Conservation (phyloP, 2,329 filamentous ascomycete species). For the Trichocomaceae sp. region DNA sequence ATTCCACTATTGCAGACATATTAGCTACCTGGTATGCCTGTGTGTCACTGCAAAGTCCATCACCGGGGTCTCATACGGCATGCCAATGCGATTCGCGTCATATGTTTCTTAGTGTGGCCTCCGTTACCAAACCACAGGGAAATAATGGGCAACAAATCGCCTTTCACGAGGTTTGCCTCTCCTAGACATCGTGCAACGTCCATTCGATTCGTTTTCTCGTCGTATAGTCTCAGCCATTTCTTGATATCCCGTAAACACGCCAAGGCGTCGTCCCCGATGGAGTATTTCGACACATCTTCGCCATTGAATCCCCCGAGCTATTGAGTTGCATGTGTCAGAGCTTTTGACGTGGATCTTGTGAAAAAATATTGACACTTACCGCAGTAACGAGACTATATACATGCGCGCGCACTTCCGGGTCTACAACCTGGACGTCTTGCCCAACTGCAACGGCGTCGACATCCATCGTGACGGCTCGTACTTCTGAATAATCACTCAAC, state of each 20-base stretch:
- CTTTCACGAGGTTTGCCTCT: constrained; percentile 84
- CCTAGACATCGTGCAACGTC: constrained; percentile 90
- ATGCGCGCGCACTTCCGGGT: constrained; percentile 87
- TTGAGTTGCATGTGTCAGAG: constrained; percentile 15
- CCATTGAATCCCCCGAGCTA: constrained; percentile 78
- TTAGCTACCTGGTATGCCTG: constrained; percentile 7
- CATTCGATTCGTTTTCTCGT: constrained; percentile 86
- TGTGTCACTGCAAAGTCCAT: neutral
- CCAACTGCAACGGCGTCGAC: constrained; percentile 32
- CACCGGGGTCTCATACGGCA: constrained; percentile 48
- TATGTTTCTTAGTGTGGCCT: constrained; percentile 64
- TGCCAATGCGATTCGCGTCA: constrained; percentile 71
- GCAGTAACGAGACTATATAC: constrained; percentile 91
- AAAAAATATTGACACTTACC: constrained; percentile 48
- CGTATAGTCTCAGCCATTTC: constrained; percentile 90
- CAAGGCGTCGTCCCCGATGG: constrained; percentile 86
- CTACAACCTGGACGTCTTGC: constrained; percentile 57
- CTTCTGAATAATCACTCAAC: constrained; percentile 15
- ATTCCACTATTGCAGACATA: constrained; percentile 54
- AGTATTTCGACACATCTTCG: constrained; percentile 74
- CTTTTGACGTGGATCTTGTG: neutral
- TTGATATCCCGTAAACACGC: constrained; percentile 89
- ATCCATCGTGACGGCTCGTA: constrained; percentile 30
- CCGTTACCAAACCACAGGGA: constrained; percentile 68
- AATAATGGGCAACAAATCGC: constrained; percentile 84